Base-by-base conservation (phyloP, 345 rosid species). In the Pistacia vera region DNA sequence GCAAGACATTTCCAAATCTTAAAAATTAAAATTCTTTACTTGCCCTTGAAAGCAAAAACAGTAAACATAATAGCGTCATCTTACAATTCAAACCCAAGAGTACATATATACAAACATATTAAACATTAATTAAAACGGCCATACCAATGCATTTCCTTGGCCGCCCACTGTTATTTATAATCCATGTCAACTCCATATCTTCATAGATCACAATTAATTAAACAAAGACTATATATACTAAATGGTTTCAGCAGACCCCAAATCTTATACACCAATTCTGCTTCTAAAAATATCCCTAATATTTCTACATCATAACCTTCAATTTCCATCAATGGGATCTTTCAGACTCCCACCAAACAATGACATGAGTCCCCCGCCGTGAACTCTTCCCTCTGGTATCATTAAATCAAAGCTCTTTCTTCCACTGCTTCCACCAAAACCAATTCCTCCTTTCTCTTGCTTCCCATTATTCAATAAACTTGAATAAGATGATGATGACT, bases 341-440 rank as follows among this genome's bases (percentile, higher is more conserved):
- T 85, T 90, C 80, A 92, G 78, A 82, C 78, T 90, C 52, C 97
- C 97, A 66, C 89, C 86, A 59, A 93, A 87, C 81, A 95, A 77
- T 76, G 95, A 93, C 99, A 95, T 88, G 22, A 93, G 93, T 44
- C 89, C 91, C 0, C 98, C 99, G 0, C 99, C 99, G 54, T 95
- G 99, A 61, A 95, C 98, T 88, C 98, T 92, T 76, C 97, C 99
- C 85, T 95, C 99, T 1, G 99, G 97, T 77, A 91, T 80, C 88
- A 83, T 75, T 75, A 77, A 81, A 59, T 93, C 92, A 4, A 81
- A 77, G 77, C 85, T 82, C 81, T 80, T 82, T 48, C 63, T 77
- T 58, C 83, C 80, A 64, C 72, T 80, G 56, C 30, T 69, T 51
- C 79, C 66, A 68, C 74, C 71, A 12, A 52, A 52, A 52, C 56